A percentile compares a stretch with the other conserved stretches of the same genome.
phyloP scores from a whole-genome alignment of 2,329 filamentous ascomycete species.

The Fusarium incarnatum region DNA sequence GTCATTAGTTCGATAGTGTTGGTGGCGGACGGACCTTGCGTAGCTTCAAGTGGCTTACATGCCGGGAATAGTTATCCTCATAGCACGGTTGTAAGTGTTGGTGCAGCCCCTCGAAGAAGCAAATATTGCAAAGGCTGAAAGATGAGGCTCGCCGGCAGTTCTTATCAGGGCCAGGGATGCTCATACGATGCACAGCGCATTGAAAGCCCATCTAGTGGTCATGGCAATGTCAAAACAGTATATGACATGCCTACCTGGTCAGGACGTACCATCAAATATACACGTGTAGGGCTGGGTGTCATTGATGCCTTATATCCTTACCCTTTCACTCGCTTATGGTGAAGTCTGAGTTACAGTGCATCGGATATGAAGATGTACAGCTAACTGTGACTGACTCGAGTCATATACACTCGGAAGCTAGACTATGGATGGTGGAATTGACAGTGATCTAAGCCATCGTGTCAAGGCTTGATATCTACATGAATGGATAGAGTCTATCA shows the following conservation, averaged over 20 bases:
- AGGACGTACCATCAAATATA: not conserved
- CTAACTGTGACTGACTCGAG: not conserved
- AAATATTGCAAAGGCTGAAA: not conserved
- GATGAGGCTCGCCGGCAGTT: conserved; percentile 1
- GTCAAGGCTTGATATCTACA: not conserved
- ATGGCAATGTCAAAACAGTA: not conserved
- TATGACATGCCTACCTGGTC: not conserved
- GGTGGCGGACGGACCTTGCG: not conserved
- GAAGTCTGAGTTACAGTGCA: not conserved
- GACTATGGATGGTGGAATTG: not conserved
- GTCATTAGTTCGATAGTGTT: not conserved
- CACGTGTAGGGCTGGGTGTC: not conserved
- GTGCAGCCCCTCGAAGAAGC: not conserved
- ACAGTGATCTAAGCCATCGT: not conserved
- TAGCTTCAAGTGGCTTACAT: not conserved
- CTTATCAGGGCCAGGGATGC: not conserved
- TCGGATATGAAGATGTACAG: not conserved
- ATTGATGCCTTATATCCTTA: not conserved
- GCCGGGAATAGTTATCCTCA: not conserved
- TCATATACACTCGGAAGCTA: not conserved
- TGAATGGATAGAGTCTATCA: not conserved
- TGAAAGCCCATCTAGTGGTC: not conserved
- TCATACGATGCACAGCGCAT: not conserved
- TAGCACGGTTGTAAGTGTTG: not conserved
- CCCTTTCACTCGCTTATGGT: not conserved